phyloP scores from a whole-genome alignment of 768 basidiomycete genomes.

The Pilatotrama ljubarskyi region DNA sequence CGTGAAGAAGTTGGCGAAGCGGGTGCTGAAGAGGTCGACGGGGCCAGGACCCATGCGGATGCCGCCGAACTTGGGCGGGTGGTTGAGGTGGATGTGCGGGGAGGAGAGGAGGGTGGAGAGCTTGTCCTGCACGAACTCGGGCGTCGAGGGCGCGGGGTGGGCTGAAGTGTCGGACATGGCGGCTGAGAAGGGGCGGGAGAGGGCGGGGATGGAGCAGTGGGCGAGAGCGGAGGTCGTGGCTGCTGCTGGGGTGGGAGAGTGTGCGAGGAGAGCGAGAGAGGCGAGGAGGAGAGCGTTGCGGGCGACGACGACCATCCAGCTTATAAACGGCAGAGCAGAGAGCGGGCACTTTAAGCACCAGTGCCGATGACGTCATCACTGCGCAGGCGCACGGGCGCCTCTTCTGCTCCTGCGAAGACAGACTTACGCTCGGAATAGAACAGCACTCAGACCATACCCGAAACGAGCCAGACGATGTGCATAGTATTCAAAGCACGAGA shows the following conservation, averaged over 20 bases:
- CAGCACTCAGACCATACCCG: neutral
- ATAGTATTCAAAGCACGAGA: neutral
- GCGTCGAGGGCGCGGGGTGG: conserved; percentile 7
- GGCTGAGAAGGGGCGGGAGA: conserved; percentile 5
- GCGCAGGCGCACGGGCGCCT: neutral
- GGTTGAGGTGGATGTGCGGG: conserved; percentile 32
- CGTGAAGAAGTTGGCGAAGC: conserved; percentile 31
- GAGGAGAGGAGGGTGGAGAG: conserved; percentile 29
- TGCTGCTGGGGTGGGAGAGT: neutral
- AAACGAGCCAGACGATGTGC: neutral
- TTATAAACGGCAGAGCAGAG: neutral
- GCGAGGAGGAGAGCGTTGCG: neutral
- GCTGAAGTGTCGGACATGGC: conserved; percentile 12
- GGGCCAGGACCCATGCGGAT: conserved; percentile 32
- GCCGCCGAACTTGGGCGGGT: conserved; percentile 13
- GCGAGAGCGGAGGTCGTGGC: neutral
- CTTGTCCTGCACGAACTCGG: conserved; percentile 27
- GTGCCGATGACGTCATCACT: conserved; percentile 3
- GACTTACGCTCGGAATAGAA: neutral
- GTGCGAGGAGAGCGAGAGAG: neutral
- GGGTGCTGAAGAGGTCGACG: conserved; percentile 34
- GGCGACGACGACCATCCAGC: neutral
- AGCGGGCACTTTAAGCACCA: neutral
- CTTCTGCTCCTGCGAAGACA: neutral
- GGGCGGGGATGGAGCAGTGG: conserved; percentile 7